Conservation (phyloP, 2,329 filamentous ascomycete species). For the Incumbomyces delicatus region DNA sequence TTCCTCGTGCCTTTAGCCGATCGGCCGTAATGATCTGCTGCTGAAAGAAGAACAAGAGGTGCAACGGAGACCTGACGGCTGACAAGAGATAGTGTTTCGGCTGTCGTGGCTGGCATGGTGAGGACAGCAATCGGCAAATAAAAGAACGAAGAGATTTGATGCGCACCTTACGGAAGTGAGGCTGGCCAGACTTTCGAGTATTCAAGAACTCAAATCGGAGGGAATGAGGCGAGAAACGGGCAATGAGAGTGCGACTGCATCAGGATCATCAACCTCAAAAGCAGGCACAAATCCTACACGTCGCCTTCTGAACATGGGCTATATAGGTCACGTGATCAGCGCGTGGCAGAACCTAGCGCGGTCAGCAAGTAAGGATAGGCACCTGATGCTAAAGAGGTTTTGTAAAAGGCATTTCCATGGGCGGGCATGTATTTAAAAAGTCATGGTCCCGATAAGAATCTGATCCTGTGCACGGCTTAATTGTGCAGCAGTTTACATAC, state of each 20-base stretch:
- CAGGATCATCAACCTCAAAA: neutral
- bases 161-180: neutral
- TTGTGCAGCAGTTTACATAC: no score
- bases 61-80: constrained; percentile 93
- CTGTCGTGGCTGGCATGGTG: constrained; percentile 89
- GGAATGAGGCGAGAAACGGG: no score
- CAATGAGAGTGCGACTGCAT: no score
- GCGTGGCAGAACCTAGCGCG: no score
- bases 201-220: neutral
- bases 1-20: constrained; percentile 78
- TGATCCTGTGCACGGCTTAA: no score
- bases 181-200: neutral
- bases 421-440: no score
- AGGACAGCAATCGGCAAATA: constrained; percentile 6
- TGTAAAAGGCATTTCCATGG: no score
- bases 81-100: constrained; percentile 90
- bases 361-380: no score
- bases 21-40: constrained; percentile 96
- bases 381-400: no score
- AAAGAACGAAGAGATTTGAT: no score
- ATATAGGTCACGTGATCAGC: neutral
- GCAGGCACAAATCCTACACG: neutral
- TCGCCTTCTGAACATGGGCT: neutral
- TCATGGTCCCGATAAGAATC: neutral
- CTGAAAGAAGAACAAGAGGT: constrained; percentile 92